Base-by-base conservation (phyloP, 179 eudicot genomes). In the Nepenthes alata region DNA sequence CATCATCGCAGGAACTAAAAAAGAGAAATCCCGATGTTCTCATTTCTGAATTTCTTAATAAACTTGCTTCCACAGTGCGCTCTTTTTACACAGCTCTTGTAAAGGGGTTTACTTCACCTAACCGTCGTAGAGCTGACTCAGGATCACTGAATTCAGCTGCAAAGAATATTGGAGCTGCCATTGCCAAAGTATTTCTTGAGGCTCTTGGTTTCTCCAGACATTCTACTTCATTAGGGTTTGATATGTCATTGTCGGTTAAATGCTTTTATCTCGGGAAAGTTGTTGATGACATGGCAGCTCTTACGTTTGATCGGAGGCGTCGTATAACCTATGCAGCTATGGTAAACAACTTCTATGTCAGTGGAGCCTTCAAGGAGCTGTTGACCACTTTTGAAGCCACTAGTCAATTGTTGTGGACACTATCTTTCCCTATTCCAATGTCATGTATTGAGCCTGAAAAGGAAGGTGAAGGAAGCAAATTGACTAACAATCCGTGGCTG, bases 341-440 rank as follows among this genome's bases (percentile, higher is more conserved):
- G 87, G 82, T 90, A 50, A 93, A 93, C 74, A 79, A 90, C 55
- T 85, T 90, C 51, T 93, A 93, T 77, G 98, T 82, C 59, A 85
- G 85, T 64, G 98, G 98, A 49, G 82, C 96, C 54, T 93, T 93
- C 58, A 93, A 82, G 70, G 98, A 93, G 77, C 88, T 93, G 51
- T 79, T 93, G 38, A 87, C 93, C 37, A 93, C 98, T 63, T 93
- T 85, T 81, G 98, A 89, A 78, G 98, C 98, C 59, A 93, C 98
- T 1, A 93, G 98, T 72, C 97, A 93, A 65, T 73, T 93, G 58
- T 69, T 93, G 65, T 93, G 98, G 98, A 85, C 90, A 2, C 67
- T 75, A 39, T 94, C 95, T 37, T 82, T 49, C 50, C 70, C 93
- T 7, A 59, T 74, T 58, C 79, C 86, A 16, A n/a, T 77, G 34